Evolutionary conservation across 225 moss, liverwort and hornwort species (phyloP).

Genomic region (Asterella californica): DNA sequence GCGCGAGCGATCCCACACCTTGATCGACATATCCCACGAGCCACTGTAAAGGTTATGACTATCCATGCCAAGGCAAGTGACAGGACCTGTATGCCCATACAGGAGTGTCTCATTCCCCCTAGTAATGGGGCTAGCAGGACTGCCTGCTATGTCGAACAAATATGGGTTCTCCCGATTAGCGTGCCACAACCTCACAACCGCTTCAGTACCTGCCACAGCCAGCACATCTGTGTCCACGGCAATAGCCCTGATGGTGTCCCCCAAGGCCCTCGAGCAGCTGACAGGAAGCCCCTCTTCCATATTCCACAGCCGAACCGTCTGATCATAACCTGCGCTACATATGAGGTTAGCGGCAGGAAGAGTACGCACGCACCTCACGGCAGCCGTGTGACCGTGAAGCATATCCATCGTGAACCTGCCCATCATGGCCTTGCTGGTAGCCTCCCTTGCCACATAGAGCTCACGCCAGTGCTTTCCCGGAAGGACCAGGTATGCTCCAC

Average conservation of each 20-base stretch:
- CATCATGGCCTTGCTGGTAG: conserved; percentile 82
- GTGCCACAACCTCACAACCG: conserved; percentile 69
- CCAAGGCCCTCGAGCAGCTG: conserved; percentile 65
- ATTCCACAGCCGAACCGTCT: conserved; percentile 88
- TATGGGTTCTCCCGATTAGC: conserved; percentile 61
- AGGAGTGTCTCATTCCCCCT: conserved; percentile 53
- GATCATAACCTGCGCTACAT: conserved; percentile 80
- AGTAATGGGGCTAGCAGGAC: conserved; percentile 36
- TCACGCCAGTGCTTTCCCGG: conserved; percentile 78
- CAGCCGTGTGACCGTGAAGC: conserved; percentile 84
- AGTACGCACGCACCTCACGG: conserved; percentile 79
- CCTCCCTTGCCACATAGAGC: conserved; percentile 89
- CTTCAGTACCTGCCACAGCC: conserved; percentile 65
- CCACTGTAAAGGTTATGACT: conserved; percentile 67
- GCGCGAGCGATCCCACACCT: conserved; percentile 64
- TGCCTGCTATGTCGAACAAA: conserved; percentile 70
- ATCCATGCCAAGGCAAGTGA: conserved; percentile 82
- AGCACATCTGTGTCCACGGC: conserved; percentile 75
- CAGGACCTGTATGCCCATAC: conserved; percentile 76
- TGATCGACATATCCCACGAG: conserved; percentile 94
- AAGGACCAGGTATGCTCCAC: conserved; percentile 30
- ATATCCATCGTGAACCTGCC: conserved; percentile 81
- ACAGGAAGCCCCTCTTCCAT: conserved; percentile 84
- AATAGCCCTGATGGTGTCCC: conserved; percentile 82
- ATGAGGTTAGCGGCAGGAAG: conserved; percentile 80